These are phyloP conservation scores for Coemansia sp. DNA, from an alignment of 192 early-diverging fungal species.

Conservation along the genomic window DNA sequence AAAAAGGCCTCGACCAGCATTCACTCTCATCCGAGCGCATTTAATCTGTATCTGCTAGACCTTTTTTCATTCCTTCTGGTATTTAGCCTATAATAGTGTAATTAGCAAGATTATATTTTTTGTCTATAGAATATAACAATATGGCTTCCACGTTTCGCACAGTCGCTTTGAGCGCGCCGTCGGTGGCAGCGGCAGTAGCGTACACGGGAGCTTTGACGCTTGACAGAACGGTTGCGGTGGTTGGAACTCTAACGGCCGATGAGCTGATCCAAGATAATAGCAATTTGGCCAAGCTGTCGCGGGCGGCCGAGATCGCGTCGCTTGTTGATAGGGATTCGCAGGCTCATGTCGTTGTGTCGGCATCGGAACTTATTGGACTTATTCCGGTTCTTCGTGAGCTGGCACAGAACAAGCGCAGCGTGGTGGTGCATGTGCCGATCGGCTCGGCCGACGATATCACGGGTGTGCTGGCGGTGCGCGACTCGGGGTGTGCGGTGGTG, in stretches of 20 bases:
- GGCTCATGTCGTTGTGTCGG: conserved; percentile 19
- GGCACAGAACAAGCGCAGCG: conserved; percentile 17
- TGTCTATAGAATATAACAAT: conserved; percentile 1
- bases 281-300: conserved; percentile 13
- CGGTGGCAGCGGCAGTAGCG: conserved; percentile 35
- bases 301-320: conserved; percentile 21
- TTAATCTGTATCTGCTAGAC: not conserved
- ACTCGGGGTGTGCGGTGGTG: conserved; percentile 76
- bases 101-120: not conserved
- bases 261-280: conserved; percentile 14
- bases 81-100: not conserved
- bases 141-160: conserved; percentile 26
- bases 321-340: not conserved
- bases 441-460: conserved; percentile 42
- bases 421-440: conserved; percentile 40
- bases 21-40: no score
- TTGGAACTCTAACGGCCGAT: not conserved
- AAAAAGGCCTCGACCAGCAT: not conserved
- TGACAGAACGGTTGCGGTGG: conserved; percentile 24
- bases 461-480: conserved; percentile 70
- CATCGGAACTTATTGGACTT: conserved; percentile 25
- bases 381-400: conserved; percentile 41
- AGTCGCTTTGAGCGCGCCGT: conserved; percentile 16
- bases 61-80: not conserved
- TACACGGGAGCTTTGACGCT: conserved; percentile 21